Conservation (phyloP, 2,329 filamentous ascomycete species). For the Fusarium mundagurra region DNA sequence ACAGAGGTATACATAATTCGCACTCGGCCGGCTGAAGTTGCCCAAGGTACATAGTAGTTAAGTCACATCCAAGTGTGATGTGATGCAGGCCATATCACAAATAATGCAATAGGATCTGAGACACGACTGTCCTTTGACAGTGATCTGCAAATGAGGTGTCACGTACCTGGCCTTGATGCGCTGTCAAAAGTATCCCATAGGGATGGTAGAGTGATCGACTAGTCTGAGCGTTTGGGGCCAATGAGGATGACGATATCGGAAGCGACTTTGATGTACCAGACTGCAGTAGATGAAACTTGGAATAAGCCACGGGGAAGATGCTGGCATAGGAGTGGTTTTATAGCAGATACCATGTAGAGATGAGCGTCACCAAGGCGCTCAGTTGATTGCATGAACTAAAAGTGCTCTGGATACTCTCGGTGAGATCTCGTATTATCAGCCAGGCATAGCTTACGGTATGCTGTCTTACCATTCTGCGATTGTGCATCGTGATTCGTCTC, state of each 20-base stretch:
- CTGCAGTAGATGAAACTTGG: neutral
- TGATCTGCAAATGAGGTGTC: neutral
- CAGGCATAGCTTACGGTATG: neutral
- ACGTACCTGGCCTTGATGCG: conserved; percentile 20
- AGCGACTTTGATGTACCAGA: neutral
- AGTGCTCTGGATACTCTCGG: neutral
- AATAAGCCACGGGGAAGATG: neutral
- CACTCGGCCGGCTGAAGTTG: neutral
- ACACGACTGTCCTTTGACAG: conserved; percentile 1
- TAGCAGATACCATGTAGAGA: neutral
- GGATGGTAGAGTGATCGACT: conserved; percentile 26
- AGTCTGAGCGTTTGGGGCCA: conserved; percentile 2
- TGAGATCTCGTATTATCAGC: neutral
- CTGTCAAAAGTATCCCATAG: conserved; percentile 9
- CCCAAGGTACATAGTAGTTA: neutral
- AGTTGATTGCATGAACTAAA: neutral
- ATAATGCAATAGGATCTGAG: conserved; percentile 19
- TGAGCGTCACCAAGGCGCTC: neutral
- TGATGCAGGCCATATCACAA: neutral
- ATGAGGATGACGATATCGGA: neutral
- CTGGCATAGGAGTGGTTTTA: neutral
- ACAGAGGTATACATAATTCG: neutral
- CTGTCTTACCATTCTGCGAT: neutral
- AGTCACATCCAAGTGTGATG: neutral
- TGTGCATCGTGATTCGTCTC: neutral